These are phyloP conservation scores for Huntiella decipiens DNA, from an alignment of 2,329 filamentous ascomycete species.

Conservation along the genomic window DNA sequence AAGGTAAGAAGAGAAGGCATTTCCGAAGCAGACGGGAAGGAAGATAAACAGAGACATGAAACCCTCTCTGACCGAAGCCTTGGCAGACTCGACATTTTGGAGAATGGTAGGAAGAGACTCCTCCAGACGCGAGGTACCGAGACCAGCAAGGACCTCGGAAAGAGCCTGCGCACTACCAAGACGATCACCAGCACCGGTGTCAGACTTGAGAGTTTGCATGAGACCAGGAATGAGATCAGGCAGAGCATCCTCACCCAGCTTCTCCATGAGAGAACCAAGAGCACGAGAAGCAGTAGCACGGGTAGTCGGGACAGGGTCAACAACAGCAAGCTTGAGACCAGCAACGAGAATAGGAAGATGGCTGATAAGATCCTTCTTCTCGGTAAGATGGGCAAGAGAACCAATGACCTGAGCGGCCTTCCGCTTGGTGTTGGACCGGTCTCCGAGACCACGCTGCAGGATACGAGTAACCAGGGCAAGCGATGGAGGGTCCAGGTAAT, in stretches of 20 bases:
- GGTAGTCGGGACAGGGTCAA: conserved; percentile 91
- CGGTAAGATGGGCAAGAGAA: conserved; percentile 88
- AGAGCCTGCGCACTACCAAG: conserved; percentile 92
- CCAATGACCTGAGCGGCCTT: conserved; percentile 97
- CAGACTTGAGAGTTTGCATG: conserved; percentile 94
- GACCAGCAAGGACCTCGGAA: conserved; percentile 83
- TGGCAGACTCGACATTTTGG: conserved; percentile 85
- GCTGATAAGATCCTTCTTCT: conserved; percentile 78
- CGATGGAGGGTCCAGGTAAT: conserved; percentile 95
- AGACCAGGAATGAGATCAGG: conserved; percentile 94
- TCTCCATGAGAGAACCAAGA: conserved; percentile 90
- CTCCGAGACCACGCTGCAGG: conserved; percentile 74
- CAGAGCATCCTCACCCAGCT: conserved; percentile 87
- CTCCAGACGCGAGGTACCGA: conserved; percentile 81
- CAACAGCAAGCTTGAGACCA: conserved; percentile 70
- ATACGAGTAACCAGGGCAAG: conserved; percentile 89
- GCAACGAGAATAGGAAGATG: conserved; percentile 86
- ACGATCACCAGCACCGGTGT: conserved; percentile 88
- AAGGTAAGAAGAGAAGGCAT: conserved; percentile 93
- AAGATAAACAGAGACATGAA: conserved; percentile 99
- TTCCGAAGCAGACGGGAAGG: conserved; percentile 95
- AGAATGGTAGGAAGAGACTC: conserved; percentile 92
- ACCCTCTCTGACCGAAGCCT: conserved; percentile 78
- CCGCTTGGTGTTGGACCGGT: conserved; percentile 84
- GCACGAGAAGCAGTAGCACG: conserved; percentile 91